phyloP scores from a whole-genome alignment of 768 basidiomycete species.

The Phallus indusiatus region DNA sequence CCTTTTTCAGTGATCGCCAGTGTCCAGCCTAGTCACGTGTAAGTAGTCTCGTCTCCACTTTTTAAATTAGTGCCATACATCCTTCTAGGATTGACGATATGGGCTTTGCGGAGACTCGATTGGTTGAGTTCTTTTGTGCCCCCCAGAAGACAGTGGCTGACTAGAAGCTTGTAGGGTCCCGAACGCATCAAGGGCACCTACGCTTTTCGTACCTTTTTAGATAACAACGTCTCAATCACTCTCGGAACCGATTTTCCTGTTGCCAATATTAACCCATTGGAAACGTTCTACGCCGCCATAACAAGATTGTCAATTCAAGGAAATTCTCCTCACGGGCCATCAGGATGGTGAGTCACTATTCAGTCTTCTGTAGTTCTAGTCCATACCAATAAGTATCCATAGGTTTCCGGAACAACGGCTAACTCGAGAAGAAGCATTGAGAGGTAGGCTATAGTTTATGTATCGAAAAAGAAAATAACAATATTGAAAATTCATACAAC shows the following conservation, averaged over 20 bases:
- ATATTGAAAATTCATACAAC: neutral
- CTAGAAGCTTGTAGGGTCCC: constrained; percentile 34
- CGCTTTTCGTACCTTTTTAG: constrained; percentile 71
- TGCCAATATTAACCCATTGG: constrained; percentile 80
- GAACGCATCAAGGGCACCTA: constrained; percentile 83
- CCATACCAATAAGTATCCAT: neutral
- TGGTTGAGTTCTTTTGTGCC: constrained; percentile 21
- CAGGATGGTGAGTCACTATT: constrained; percentile 69
- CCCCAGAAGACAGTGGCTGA: neutral
- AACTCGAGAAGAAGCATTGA: constrained; percentile 72
- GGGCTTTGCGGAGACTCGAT: constrained; percentile 79
- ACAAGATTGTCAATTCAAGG: constrained; percentile 62
- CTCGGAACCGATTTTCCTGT: constrained; percentile 94
- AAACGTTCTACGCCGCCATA: constrained; percentile 86
- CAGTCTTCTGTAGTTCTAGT: neutral
- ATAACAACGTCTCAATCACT: constrained; percentile 45
- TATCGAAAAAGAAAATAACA: neutral
- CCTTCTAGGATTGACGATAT: constrained; percentile 60
- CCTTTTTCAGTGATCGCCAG: constrained; percentile 67
- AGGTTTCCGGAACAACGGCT: constrained; percentile 76
- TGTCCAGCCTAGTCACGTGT: constrained; percentile 85
- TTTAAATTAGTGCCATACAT: neutral
- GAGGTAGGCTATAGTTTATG: constrained; percentile 60
- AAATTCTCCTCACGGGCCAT: constrained; percentile 69
- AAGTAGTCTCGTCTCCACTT: neutral